Evolutionary conservation across 2,329 filamentous ascomycete species (phyloP), one percentile per base, ranked within the genome.

Genomic region (Botrytis pseudocinerea): DNA sequence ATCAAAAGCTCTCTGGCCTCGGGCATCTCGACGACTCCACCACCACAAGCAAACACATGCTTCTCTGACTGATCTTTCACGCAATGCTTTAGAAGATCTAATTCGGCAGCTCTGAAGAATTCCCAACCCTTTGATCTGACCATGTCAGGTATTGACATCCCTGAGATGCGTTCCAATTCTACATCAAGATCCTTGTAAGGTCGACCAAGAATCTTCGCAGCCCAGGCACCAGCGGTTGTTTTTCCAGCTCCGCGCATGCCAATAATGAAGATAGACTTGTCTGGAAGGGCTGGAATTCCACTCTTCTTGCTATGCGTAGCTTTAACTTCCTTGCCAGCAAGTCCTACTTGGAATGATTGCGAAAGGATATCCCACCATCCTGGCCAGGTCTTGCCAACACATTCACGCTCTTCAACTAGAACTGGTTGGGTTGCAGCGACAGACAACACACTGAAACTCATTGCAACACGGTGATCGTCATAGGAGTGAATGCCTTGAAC

Each of bases 181-280:
- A 90, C 89, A 80, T 99, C 96, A 42, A 99, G 87, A 80, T 99
- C 96, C 71, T 97, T 84, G 74, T 97, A 91, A 10, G 92, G 90
- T 80, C 94, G 90, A 68, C 90, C 89, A 1, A 98, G 85, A 42
- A 92, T 88, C 74, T 88, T 88, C 0, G 92, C 91, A 79, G 96
- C 91, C 93, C 95, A 97, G 22, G 89, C 88, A 70, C 96, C 96
- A 51, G 93, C 92, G 0, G 96, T 99, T 0, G 96, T 98, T 85
- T 99, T 99, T 40, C 96, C 96, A 59, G 95, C 96, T 73, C 96
- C 96, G 76, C 96, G 90, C 96, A 99, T 99, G 16, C 96, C 96
- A 77, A 99, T 95, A 74, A 99, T 91, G 83, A 98, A 94, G 69
- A 98, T 91, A 0, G 95, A 97, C 65, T 88, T 87, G 78, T 89